phyloP scores from a whole-genome alignment of 495 filamentous ascomycete species.

The Cetradonia linearis region DNA sequence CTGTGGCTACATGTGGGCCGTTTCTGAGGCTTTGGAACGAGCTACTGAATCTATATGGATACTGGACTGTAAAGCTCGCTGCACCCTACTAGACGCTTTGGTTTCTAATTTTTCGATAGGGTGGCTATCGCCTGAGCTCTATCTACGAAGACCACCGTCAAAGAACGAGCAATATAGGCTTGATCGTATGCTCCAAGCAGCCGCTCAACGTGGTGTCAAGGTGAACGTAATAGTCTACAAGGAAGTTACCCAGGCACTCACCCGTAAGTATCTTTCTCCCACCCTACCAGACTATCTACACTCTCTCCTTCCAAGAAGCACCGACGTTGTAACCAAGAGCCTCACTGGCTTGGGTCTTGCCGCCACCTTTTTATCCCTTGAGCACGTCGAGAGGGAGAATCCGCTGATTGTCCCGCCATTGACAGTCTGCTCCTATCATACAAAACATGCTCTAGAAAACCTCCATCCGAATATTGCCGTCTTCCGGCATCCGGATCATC shows the following conservation, averaged over 20 bases:
- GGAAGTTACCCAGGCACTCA: constrained; percentile 78
- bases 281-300: constrained; percentile 35
- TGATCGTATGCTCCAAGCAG: constrained; percentile 78
- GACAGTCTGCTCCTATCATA: constrained; percentile 74
- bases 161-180: constrained; percentile 77
- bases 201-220: constrained; percentile 77
- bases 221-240: constrained; percentile 94
- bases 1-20: constrained; percentile 84
- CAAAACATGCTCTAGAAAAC: constrained; percentile 68
- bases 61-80: constrained; percentile 55
- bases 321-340: constrained; percentile 29
- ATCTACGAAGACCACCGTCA: constrained; percentile 75
- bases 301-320: constrained; percentile 32
- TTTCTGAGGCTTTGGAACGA: constrained; percentile 72
- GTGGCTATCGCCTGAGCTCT: constrained; percentile 88
- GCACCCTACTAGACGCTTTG: not conserved
- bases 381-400: constrained; percentile 33
- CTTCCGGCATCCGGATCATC: constrained; percentile 86
- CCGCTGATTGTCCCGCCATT: constrained; percentile 35
- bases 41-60: constrained; percentile 85
- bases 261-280: constrained; percentile 53
- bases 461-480: constrained; percentile 82
- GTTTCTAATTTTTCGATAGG: constrained; percentile 25
- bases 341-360: constrained; percentile 31
- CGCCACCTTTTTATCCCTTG: constrained; percentile 36